Conservation (phyloP, 345 rosid genomes). For the Aegle marmelos region DNA sequence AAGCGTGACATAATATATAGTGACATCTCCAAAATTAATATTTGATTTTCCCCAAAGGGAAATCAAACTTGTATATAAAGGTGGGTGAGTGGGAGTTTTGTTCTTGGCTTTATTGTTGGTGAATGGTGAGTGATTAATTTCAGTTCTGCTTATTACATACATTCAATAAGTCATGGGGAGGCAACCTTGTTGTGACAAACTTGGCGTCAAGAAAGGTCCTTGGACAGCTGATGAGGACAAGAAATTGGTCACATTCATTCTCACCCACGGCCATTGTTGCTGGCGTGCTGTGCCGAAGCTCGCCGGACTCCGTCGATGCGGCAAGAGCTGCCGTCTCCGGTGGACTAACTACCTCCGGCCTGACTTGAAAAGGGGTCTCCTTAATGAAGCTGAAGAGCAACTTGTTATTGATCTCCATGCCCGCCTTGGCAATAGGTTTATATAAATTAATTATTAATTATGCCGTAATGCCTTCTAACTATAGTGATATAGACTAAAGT, state of each 20-base stretch:
- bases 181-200: conserved; percentile 69
- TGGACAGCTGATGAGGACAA: conserved; percentile 76
- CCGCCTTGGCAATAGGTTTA: conserved; percentile 66
- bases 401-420: conserved; percentile 75
- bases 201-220: conserved; percentile 71
- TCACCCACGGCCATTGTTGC: conserved; percentile 66
- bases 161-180: conserved; percentile 39
- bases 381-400: conserved; percentile 54
- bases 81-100: conserved; percentile 37
- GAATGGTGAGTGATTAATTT: background rate
- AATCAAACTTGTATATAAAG: conserved; percentile 36
- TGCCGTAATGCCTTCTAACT: no score
- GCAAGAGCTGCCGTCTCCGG: conserved; percentile 81
- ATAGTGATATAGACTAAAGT: background rate
- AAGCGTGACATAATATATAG: conserved; percentile 14
- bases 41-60: conserved; percentile 17
- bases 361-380: conserved; percentile 69
- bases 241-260: conserved; percentile 56
- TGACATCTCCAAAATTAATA: background rate
- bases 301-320: conserved; percentile 70
- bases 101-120: conserved; percentile 4
- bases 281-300: conserved; percentile 77
- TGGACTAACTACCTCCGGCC: conserved; percentile 89
- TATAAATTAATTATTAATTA: background rate
- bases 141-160: background rate